Evolutionary conservation across 2,329 filamentous ascomycete genomes (phyloP).

Genomic region (Penicillium brevicompactum): DNA sequence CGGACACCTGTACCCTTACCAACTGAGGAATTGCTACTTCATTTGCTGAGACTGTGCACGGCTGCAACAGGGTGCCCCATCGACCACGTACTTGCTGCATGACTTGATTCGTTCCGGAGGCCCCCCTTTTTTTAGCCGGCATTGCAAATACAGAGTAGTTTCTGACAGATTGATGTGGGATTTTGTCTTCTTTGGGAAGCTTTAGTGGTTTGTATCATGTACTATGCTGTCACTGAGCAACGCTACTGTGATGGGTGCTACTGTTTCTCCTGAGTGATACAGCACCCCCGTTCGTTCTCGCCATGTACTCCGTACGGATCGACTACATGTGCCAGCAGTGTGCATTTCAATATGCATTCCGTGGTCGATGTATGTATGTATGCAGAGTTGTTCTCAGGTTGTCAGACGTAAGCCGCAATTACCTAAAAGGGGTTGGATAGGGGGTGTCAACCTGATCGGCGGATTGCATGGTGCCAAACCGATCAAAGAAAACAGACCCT

Average conservation of each 20-base stretch:
- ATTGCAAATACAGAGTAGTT: slow-evolving; percentile 8
- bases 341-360: not conserved
- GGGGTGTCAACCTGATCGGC: slow-evolving; percentile 18
- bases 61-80: slow-evolving; percentile 9
- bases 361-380: not conserved
- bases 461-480: slow-evolving; percentile 11
- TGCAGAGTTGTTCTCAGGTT: not conserved
- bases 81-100: slow-evolving; percentile 11
- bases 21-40: not conserved
- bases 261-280: slow-evolving; percentile 1
- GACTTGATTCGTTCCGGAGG: not conserved
- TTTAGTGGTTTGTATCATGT: not conserved
- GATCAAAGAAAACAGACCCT: slow-evolving; percentile 7
- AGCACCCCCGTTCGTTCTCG: slow-evolving; percentile 2
- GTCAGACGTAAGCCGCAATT: not conserved
- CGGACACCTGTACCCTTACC: slow-evolving; percentile 9
- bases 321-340: slow-evolving; percentile 3
- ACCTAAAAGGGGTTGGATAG: slow-evolving; percentile 6
- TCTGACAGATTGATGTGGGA: not conserved
- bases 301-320: not conserved
- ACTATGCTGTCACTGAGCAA: slow-evolving; percentile 2
- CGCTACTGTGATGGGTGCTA: slow-evolving; percentile 9
- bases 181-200: not conserved
- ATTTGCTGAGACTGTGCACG: slow-evolving; percentile 7
- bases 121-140: not conserved